Percentiles rank a stretch among this genome's conserved stretches.
Evolutionary conservation across 73 alveolate species (phyloP).

Genomic region (Stentor coeruleus): DNA sequence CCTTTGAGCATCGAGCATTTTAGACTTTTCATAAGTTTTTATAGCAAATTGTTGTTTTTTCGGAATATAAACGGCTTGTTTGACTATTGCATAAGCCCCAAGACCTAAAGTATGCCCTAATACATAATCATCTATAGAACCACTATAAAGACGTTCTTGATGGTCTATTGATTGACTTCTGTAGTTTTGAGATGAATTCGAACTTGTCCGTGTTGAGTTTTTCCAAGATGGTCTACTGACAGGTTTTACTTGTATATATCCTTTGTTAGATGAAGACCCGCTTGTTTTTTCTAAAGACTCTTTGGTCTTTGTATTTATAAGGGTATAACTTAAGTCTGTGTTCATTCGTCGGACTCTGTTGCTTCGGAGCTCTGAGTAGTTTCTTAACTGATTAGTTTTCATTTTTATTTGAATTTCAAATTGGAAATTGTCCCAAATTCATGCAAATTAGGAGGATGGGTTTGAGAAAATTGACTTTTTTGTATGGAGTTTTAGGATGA

Average conservation of each 20-base stretch:
- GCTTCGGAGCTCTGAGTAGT: neutral
- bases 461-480: no score
- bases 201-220: neutral
- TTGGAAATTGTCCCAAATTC: no score
- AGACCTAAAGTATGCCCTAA: neutral
- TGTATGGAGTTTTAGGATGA: no score
- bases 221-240: no score
- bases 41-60: neutral
- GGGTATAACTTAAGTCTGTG: no score
- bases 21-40: slow-evolving; percentile 21
- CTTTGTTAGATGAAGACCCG: no score
- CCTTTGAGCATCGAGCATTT: slow-evolving; percentile 5
- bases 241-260: no score
- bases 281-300: no score
- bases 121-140: neutral
- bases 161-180: neutral
- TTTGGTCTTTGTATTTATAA: no score
- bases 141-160: neutral
- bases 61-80: neutral
- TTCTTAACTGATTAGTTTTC: neutral
- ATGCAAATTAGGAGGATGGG: no score
- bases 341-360: no score
- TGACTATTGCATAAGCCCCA: slow-evolving; percentile 20
- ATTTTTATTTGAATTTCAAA: neutral
- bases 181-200: neutral